Percentiles rank a stretch among this genome's conserved stretches.
phyloP scores from a whole-genome alignment of 768 basidiomycete species.

The Glaciozyma martinii region DNA sequence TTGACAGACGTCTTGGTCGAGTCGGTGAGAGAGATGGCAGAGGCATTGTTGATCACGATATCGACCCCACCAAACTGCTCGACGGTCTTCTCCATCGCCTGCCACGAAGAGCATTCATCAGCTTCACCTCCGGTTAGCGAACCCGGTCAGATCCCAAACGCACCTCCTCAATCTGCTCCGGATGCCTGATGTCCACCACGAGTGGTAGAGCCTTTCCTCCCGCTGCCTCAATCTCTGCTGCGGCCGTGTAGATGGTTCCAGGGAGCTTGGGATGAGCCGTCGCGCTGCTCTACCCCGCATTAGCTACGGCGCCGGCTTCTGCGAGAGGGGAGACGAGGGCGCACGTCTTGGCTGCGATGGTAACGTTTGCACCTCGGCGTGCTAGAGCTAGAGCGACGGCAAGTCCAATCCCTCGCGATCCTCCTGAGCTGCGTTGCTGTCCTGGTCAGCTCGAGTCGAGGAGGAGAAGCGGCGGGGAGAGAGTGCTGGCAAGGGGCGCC shows the following conservation, averaged over 20 bases:
- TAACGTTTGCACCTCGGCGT: neutral
- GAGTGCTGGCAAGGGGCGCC: too few relatives aligned
- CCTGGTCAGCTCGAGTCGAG: too few relatives aligned
- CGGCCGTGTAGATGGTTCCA: slow-evolving; percentile 16
- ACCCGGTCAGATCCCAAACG: neutral
- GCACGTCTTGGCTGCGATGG: slow-evolving; percentile 20
- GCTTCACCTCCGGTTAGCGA: neutral
- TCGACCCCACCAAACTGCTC: slow-evolving; percentile 11
- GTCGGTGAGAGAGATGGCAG: slow-evolving; percentile 4
- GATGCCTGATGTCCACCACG: slow-evolving; percentile 12
- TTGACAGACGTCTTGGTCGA: slow-evolving; percentile 6
- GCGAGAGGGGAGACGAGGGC: neutral
- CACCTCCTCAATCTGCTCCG: neutral
- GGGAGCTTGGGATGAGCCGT: slow-evolving; percentile 14
- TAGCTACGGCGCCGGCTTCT: too few relatives aligned
- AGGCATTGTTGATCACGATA: slow-evolving; percentile 18
- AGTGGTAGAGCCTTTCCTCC: slow-evolving; percentile 9
- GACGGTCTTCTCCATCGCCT: slow-evolving; percentile 9
- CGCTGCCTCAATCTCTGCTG: slow-evolving; percentile 4
- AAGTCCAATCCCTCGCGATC: slow-evolving; percentile 10
- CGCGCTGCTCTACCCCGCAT: neutral
- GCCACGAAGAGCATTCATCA: neutral
- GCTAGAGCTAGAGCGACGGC: slow-evolving; percentile 12
- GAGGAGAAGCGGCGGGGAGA: too few relatives aligned
- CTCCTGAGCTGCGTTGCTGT: slow-evolving; percentile 12